Evolutionary conservation across 2,329 filamentous ascomycete species (phyloP), one percentile per base, ranked within the genome.

Genomic region (Fusarium burgessii): DNA sequence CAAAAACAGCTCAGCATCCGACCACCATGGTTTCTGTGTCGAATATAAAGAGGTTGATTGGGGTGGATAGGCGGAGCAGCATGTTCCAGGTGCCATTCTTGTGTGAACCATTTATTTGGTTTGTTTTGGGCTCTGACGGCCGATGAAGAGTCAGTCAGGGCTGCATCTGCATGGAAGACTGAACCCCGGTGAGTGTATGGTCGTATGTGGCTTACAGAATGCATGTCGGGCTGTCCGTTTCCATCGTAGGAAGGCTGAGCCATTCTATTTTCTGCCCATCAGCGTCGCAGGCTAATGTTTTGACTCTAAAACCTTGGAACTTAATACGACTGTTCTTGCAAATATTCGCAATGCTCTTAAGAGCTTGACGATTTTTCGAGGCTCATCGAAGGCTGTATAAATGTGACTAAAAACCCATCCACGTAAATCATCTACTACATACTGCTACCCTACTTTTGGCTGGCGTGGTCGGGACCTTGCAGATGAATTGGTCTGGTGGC

Each of bases 1-100:
- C 60, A 71, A 71, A 74, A 75, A 62, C 58, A 61, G 27, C 67
- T 71, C 69, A 76, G 63, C 56, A 75, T 76, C 71, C 64, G 69
- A 66, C 69, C 71, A 68, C 45, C 58, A 57, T 41, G 33, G 65
- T 61, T 59, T 61, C 62, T 60, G 56, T 42, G 46, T 70, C 35
- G 32, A 50, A 13, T 51, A 33, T 47, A 49, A 51, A 59, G 40
- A 51, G 36, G 54, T 54, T 75, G 73, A 71, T 75, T 75, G 71
- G 59, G 63, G 50, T 23, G 23, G 56, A 56, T 60, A 29, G 40
- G 41, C 60, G 45, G 63, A 60, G 45, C 56, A 35, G 35, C 33
- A 51, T 72, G 56, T 66, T 62, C 69, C 65, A 72, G 64, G 60
- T 64, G 70, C 59, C 64, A 35, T 68, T 71, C 59, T 47, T 60